These are phyloP conservation scores for Penicillium turbatum DNA, from an alignment of 495 filamentous ascomycete genomes.

Conservation along the genomic window DNA sequence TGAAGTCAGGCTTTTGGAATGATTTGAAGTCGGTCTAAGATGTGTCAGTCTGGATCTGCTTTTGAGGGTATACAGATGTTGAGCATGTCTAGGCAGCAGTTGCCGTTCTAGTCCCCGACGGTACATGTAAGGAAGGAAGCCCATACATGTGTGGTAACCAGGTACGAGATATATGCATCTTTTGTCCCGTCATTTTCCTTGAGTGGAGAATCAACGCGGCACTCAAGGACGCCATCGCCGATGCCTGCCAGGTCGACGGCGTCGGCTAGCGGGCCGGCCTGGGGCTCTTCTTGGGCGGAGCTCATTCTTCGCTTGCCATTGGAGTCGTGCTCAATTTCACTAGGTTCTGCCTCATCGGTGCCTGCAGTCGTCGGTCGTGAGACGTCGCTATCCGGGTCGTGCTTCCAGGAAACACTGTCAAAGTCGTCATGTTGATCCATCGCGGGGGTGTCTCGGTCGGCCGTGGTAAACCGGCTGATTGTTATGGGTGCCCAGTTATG, in stretches of 20 bases:
- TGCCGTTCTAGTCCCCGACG: background rate
- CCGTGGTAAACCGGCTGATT: constrained; percentile 17
- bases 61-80: background rate
- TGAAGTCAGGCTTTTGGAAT: constrained; percentile 73
- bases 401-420: constrained; percentile 55
- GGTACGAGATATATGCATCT: constrained; percentile 92
- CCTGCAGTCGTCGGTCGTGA: constrained; percentile 48
- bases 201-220: constrained; percentile 70
- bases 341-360: constrained; percentile 37
- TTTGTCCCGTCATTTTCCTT: constrained; percentile 95
- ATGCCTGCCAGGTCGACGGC: constrained; percentile 61
- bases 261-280: constrained; percentile 54
- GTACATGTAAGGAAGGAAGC: background rate
- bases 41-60: constrained; percentile 15
- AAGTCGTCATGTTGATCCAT: constrained; percentile 56
- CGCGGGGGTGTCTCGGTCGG: constrained; percentile 25
- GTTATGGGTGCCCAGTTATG: background rate
- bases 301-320: constrained; percentile 54
- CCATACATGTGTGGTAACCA: constrained; percentile 84
- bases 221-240: constrained; percentile 77
- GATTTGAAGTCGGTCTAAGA: constrained; percentile 84
- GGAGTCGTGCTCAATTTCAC: constrained; percentile 32
- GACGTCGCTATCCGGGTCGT: constrained; percentile 47
- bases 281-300: constrained; percentile 41
- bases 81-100: constrained; percentile 19